Percentiles rank a stretch among this genome's conserved stretches.
These are phyloP conservation scores for barrel medic (Medicago truncatula) DNA, from an alignment of 306 rosid species.

Conservation along the genomic window DNA sequence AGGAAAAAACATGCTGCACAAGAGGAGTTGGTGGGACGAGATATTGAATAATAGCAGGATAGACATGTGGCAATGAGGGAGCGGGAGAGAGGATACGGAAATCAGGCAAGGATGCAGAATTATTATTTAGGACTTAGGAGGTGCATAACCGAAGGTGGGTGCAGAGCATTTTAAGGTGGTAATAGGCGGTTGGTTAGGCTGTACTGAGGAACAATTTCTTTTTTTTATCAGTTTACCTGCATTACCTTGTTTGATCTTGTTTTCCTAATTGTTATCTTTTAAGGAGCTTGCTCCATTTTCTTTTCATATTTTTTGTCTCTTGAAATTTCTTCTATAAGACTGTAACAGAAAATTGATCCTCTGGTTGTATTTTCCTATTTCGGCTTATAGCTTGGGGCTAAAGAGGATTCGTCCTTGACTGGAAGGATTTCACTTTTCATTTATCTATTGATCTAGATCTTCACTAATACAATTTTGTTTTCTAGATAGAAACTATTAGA, in stretches of 20 bases:
- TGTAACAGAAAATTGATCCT: not conserved
- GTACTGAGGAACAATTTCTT: not conserved
- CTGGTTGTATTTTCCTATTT: not conserved
- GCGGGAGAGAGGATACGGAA: not conserved
- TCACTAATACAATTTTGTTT: not conserved
- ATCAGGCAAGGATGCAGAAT: not conserved
- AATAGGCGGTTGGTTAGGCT: not conserved
- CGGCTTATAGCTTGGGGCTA: not conserved
- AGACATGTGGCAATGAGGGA: not conserved
- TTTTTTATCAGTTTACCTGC: not conserved
- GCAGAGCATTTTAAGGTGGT: not conserved
- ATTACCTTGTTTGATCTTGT: not conserved
- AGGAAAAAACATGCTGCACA: too few relatives aligned
- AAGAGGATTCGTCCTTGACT: not conserved
- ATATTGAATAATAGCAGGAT: not conserved
- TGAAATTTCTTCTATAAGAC: not conserved
- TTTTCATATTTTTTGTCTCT: not conserved
- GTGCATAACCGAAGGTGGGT: not conserved
- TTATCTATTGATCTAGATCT: constrained; percentile 9
- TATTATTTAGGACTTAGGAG: not conserved
- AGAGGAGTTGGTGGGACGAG: too few relatives aligned
- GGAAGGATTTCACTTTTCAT: not conserved
- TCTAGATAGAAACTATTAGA: constrained; percentile 13
- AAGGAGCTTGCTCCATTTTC: not conserved
- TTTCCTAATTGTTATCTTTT: not conserved